Percentiles rank a stretch among this genome's conserved stretches.
phyloP scores from a whole-genome alignment of 495 filamentous ascomycete species.

The Xylaria grammica region DNA sequence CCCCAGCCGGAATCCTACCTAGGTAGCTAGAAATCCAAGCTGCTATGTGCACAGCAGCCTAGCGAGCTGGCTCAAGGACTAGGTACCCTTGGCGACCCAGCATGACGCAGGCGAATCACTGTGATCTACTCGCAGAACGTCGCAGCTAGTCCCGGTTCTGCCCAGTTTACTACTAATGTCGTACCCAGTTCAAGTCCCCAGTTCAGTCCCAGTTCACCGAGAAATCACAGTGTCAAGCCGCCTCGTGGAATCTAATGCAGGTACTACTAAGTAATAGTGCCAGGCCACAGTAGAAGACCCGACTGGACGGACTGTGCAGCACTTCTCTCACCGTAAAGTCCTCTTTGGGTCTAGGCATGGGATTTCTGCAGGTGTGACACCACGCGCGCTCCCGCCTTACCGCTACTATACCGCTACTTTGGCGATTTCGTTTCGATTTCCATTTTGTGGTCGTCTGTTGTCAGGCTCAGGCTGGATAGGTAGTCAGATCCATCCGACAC shows the following conservation, averaged over 20 bases:
- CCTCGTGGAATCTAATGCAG: conserved; percentile 31
- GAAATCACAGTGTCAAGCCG: conserved; percentile 22
- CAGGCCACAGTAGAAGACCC: conserved; percentile 9
- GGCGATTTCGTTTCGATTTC: conserved; percentile 8
- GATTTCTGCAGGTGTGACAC: conserved; percentile 19
- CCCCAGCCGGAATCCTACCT: no score
- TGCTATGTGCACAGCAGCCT: not conserved
- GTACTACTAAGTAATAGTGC: conserved; percentile 17
- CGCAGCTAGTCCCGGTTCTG: no score
- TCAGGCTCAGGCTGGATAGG: conserved; percentile 17
- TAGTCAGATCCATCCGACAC: conserved; percentile 24
- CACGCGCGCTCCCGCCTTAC: conserved; percentile 19
- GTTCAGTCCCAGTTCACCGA: conserved; percentile 24
- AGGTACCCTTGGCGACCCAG: conserved; percentile 11
- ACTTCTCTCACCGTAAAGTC: conserved; percentile 22
- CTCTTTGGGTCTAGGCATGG: conserved; percentile 10
- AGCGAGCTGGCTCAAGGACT: conserved; percentile 9
- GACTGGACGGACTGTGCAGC: conserved; percentile 14
- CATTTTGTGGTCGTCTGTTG: conserved; percentile 19
- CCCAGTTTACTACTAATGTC: no score
- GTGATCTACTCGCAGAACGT: not conserved
- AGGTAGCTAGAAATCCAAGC: no score
- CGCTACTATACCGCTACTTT: conserved; percentile 28
- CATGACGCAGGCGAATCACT: conserved; percentile 21
- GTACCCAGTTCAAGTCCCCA: not conserved